A percentile compares a stretch with the other conserved stretches of the same genome.
phyloP scores from a whole-genome alignment of 345 rosid genomes.

The Salix viminalis region DNA sequence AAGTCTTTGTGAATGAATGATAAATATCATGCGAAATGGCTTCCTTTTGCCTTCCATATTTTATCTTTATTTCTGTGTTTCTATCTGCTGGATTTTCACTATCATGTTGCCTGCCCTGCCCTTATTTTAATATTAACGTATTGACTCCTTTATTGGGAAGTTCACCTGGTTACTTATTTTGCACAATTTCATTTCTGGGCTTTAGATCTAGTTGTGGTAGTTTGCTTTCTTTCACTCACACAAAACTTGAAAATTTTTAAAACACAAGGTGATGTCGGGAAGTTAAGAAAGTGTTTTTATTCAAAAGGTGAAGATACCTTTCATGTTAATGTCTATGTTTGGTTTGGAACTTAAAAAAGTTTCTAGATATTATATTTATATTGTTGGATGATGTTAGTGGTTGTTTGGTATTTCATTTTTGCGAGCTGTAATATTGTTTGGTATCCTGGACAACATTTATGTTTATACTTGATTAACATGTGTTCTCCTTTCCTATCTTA shows the following conservation, averaged over 20 bases:
- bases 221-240: not conserved
- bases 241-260: not conserved
- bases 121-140: not conserved
- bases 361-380: not conserved
- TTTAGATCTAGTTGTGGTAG: not conserved
- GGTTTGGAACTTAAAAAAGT: not conserved
- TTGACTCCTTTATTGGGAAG: not conserved
- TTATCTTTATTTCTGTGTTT: not conserved
- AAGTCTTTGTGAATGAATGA: not conserved
- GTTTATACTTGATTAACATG: not conserved
- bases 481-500: slow-evolving; percentile 2
- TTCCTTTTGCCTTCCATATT: not conserved
- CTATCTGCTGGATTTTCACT: not conserved
- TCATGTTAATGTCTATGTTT: not conserved
- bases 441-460: not conserved
- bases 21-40: not conserved
- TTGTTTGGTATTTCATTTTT: not conserved
- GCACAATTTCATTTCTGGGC: not conserved
- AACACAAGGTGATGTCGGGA: not conserved
- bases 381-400: not conserved
- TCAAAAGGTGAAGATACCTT: not conserved
- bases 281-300: not conserved
- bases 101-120: not conserved
- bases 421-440: not conserved
- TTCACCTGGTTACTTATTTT: not conserved